Conservation (phyloP, 2,329 filamentous ascomycete species). For the Penicillium sp. region DNA sequence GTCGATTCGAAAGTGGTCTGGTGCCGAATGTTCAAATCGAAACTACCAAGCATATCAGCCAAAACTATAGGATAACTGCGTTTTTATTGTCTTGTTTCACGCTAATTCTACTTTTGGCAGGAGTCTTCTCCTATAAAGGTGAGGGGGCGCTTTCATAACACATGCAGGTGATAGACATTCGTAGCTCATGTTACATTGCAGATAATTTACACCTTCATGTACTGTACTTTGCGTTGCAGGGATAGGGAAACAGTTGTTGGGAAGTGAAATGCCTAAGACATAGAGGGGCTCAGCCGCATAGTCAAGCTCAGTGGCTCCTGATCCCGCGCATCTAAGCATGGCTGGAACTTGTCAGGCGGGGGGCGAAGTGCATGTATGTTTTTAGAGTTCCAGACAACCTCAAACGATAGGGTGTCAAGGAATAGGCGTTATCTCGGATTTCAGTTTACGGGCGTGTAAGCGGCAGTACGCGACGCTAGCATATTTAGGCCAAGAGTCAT, state of each 20-base stretch:
- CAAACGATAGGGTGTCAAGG: not conserved
- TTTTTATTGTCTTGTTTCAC: not conserved
- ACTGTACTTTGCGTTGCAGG: not conserved
- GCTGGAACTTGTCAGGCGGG: not conserved
- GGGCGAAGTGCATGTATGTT: not conserved
- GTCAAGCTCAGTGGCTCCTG: not conserved
- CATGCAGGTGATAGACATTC: not conserved
- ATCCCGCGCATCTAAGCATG: not conserved
- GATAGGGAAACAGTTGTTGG: not conserved
- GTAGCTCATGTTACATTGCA: not conserved
- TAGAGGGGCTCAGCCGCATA: not conserved
- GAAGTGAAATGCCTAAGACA: not conserved
- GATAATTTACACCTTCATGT: not conserved
- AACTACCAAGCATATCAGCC: not conserved
- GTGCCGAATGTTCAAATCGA: not conserved
- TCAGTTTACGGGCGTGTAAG: not conserved
- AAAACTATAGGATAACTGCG: not conserved
- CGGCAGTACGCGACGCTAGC: not conserved
- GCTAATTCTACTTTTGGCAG: not conserved
- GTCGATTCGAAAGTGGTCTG: not conserved
- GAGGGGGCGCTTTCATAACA: not conserved
- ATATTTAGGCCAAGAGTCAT: not conserved
- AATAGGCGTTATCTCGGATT: not conserved
- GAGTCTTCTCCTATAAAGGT: not conserved
- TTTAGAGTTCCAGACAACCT: not conserved